Conservation (phyloP, 2,329 filamentous ascomycete genomes). For the Dactylellina leptospora region DNA sequence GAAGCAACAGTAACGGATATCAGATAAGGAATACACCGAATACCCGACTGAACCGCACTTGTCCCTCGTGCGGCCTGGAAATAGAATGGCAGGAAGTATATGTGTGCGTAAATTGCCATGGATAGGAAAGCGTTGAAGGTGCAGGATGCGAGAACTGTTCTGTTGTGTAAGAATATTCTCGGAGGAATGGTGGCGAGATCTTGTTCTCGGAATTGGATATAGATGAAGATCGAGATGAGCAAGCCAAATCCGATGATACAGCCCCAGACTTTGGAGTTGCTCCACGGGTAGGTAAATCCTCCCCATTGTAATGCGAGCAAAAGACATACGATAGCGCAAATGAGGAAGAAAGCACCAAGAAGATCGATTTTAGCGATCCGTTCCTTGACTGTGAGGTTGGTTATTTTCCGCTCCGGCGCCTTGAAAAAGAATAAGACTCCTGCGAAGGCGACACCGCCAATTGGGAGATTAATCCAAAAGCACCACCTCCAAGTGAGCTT, state of each 20-base stretch:
- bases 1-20: constrained; percentile 61
- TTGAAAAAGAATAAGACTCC: constrained; percentile 61
- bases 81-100: constrained; percentile 63
- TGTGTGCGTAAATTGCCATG: constrained; percentile 60
- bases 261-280: constrained; percentile 46
- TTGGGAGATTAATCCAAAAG: constrained; percentile 62
- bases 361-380: constrained; percentile 59
- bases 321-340: constrained; percentile 58
- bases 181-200: constrained; percentile 61
- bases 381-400: constrained; percentile 53
- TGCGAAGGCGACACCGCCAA: constrained; percentile 60
- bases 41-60: constrained; percentile 62
- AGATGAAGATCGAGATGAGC: constrained; percentile 58
- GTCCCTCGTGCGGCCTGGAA: constrained; percentile 64
- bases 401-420: constrained; percentile 55
- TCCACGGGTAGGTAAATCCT: constrained; percentile 58
- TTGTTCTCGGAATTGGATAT: constrained; percentile 58
- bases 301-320: constrained; percentile 60
- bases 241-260: constrained; percentile 56
- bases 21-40: constrained; percentile 62
- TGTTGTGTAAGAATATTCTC: constrained; percentile 60
- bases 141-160: constrained; percentile 58
- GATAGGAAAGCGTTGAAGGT: constrained; percentile 59
- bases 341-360: constrained; percentile 59
- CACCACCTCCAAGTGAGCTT: constrained; percentile 65